Conservation (phyloP, 805 yeast genomes). For the Kluyveromyces lactis region DNA sequence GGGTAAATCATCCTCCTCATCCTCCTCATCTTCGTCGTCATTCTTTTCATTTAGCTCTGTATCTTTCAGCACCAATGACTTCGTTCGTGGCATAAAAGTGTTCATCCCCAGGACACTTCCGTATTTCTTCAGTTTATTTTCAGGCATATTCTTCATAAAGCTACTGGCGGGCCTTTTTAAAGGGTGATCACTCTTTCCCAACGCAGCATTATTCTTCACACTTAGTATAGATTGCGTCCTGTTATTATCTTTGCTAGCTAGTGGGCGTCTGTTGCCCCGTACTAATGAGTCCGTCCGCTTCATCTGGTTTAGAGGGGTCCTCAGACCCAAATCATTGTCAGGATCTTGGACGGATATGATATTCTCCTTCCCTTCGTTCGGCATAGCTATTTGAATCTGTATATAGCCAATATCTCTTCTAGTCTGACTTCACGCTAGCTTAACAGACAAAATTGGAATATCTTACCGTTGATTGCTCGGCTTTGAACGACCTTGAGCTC, state of each 20-base stretch:
- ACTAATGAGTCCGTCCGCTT: constrained; percentile 2
- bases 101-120: constrained; percentile 21
- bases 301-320: constrained; percentile 2
- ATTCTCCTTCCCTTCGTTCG: constrained; percentile 9
- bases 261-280: constrained; percentile 17
- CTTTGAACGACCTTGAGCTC: too few species aligned
- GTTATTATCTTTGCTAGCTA: constrained; percentile 27
- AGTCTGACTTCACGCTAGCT: too few species aligned
- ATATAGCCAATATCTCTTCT: constrained; percentile 10
- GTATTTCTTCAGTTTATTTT: constrained; percentile 25
- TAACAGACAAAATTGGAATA: too few species aligned
- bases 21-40: constrained; percentile 11
- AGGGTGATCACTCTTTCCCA: not conserved
- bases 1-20: constrained; percentile 9
- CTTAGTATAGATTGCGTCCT: constrained; percentile 6
- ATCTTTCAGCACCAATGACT: constrained; percentile 26
- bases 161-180: constrained; percentile 7
- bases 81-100: constrained; percentile 19
- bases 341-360: constrained; percentile 3
- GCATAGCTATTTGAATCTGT: not conserved
- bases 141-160: constrained; percentile 5
- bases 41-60: constrained; percentile 9
- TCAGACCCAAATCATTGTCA: constrained; percentile 5
- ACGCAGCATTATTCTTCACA: not conserved
- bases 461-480: too few species aligned